Percentiles rank a stretch among this genome's conserved stretches.
phyloP scores from a whole-genome alignment of 306 rosid genomes.

The Psophocarpus tetragonolobus region DNA sequence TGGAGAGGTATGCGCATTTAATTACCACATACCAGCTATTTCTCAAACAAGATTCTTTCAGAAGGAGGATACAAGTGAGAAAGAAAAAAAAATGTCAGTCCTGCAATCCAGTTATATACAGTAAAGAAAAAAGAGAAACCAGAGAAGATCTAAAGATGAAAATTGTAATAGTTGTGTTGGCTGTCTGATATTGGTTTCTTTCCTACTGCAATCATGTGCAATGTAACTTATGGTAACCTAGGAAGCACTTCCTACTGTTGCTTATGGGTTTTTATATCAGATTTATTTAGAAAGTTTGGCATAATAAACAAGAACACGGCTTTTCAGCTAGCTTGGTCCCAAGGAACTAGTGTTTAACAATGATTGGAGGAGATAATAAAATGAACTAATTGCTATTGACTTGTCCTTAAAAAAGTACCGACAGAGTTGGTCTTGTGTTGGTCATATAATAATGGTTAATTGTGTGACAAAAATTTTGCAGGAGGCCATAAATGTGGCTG shows the following conservation, averaged over 20 bases:
- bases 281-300: background rate
- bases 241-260: background rate
- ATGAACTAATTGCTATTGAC: background rate
- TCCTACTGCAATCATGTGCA: conserved; percentile 6
- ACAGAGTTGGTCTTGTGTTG: background rate
- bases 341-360: background rate
- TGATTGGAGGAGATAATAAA: conserved; percentile 3
- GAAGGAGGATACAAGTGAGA: background rate
- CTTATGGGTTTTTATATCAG: background rate
- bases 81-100: background rate
- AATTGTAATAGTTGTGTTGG: background rate
- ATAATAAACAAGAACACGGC: background rate
- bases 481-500: conserved; percentile 88
- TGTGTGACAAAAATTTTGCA: conserved; percentile 46
- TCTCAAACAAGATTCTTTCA: background rate
- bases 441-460: conserved; percentile 21
- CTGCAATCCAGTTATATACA: background rate
- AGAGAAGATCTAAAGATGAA: background rate
- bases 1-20: background rate
- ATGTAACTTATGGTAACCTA: background rate
- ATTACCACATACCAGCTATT: background rate
- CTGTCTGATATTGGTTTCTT: conserved; percentile 3
- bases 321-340: conserved; percentile 19
- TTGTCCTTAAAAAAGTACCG: background rate
- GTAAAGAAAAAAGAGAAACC: background rate